Evolutionary conservation across 192 early-diverging fungal genomes (phyloP).

Genomic region (Backusella parvicylindrica): DNA sequence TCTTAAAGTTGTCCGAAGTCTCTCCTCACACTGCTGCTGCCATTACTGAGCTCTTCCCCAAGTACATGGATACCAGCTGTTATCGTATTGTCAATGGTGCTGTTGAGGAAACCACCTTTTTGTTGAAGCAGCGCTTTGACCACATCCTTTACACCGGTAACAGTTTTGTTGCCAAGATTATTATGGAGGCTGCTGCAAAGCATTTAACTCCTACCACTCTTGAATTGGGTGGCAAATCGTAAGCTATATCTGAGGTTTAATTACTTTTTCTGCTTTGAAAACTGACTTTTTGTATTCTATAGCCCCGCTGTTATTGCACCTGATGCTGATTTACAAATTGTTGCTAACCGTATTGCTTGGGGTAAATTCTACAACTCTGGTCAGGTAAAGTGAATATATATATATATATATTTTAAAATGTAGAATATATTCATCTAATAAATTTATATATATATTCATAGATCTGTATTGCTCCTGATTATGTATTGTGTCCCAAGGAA

Average conservation of each 20-base stretch:
- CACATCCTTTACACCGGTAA: constrained; percentile 94
- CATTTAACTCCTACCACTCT: constrained; percentile 85
- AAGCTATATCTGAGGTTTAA: not conserved
- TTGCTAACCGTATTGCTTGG: constrained; percentile 73
- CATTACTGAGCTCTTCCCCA: constrained; percentile 62
- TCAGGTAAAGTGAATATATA: constrained; percentile 56
- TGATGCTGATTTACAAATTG: constrained; percentile 58
- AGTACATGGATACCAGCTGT: constrained; percentile 71
- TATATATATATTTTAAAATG: not conserved
- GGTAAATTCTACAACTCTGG: constrained; percentile 86
- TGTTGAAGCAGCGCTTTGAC: constrained; percentile 82
- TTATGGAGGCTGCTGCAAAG: constrained; percentile 82
- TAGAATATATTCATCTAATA: too few species aligned
- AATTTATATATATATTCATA: too few species aligned
- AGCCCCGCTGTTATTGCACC: constrained; percentile 64
- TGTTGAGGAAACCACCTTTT: constrained; percentile 63
- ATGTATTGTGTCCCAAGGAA: constrained; percentile 56
- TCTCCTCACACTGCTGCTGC: constrained; percentile 60
- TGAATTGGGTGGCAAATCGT: constrained; percentile 92
- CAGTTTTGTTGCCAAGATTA: constrained; percentile 72
- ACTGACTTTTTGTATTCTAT: not conserved
- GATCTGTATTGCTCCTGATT: constrained; percentile 79
- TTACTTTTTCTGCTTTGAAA: not conserved
- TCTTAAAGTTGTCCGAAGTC: constrained; percentile 85
- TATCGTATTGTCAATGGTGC: constrained; percentile 79